Evolutionary conservation across 2,329 filamentous ascomycete genomes (phyloP).

Genomic region (Phyllosticta ampelicida): DNA sequence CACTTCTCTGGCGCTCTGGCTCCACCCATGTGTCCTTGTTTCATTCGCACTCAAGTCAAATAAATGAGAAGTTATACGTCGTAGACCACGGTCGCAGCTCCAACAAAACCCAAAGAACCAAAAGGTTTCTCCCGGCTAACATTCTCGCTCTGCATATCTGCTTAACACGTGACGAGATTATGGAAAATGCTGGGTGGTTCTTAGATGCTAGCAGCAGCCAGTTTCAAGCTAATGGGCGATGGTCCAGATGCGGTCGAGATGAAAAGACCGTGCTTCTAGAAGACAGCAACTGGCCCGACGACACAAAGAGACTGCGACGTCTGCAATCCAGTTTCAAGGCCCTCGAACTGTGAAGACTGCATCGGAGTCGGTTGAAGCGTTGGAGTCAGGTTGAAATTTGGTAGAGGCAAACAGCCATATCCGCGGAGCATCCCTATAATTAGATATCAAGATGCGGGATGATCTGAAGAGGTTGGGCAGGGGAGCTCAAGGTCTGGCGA

Average conservation of each 20-base stretch:
- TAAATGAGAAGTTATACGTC: background rate
- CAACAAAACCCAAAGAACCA: too few species aligned
- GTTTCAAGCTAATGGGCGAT: background rate
- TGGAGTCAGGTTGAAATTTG: background rate
- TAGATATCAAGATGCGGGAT: background rate
- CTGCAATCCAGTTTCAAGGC: background rate
- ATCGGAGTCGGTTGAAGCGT: background rate
- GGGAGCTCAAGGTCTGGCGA: background rate
- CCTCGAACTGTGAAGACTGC: background rate
- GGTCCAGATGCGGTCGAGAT: background rate
- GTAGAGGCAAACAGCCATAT: background rate
- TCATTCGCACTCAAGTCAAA: background rate
- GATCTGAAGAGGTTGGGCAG: background rate
- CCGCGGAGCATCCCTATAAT: background rate
- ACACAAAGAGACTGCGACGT: background rate
- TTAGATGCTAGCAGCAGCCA: background rate
- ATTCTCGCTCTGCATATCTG: background rate
- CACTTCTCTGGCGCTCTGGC: background rate
- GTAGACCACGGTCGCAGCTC: background rate
- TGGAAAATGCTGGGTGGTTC: background rate
- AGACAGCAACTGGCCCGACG: background rate
- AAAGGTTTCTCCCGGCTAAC: background rate
- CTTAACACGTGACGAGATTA: background rate
- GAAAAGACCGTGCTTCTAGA: background rate
- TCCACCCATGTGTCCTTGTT: background rate